Base-by-base conservation (phyloP, 2,329 filamentous ascomycete species). In the Diaporthe destruens region DNA sequence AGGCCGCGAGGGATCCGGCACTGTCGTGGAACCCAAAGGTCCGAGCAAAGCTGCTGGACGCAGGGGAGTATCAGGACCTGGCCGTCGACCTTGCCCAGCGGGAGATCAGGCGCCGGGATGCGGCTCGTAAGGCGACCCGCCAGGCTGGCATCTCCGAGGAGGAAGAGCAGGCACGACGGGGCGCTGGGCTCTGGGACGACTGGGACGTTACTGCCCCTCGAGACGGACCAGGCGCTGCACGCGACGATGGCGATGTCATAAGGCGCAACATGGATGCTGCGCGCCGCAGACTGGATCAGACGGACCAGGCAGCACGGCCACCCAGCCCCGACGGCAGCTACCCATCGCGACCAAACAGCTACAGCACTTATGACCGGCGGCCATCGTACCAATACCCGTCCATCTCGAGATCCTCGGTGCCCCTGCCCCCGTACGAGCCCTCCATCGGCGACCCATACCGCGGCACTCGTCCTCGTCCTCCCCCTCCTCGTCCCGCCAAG, bases 11-110 rank as follows among this genome's bases (percentile, higher is more conserved):
- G 54, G 92, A 94, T 74, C 90, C 91, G 0, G 91, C 88, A 2
- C 81, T 94, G 16, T 84, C 83, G 4, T 83, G 81, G 81, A 81
- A 78, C 59, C 75, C 79, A n/a, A 74, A 77, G 6, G 77, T 80
- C 1, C 80, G 85, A 14, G 85, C 87, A 0, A 88, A 87, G 75
- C 87, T 93, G 1, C 82, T 97, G 18, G 90, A 93, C 77, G 92
- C 92, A 0, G 87, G 87, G 1, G 90, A 94, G 71, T 87, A 97
- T 75, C 88, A 91, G 75, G 92, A 95, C 14, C 83, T 97, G 57
- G 95, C 94, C 0, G 91, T 97, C 8, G 89, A 92, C 75, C 81
- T 97, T 39, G 94, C 94, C 0, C 90, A 92, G 75, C 88, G 89
- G 71, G 94, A 97, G 81, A 88, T 95, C 72, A 85, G 84, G 71